phyloP scores from a whole-genome alignment of 2,329 filamentous ascomycete species.

The Dactylonectria estremocensis region DNA sequence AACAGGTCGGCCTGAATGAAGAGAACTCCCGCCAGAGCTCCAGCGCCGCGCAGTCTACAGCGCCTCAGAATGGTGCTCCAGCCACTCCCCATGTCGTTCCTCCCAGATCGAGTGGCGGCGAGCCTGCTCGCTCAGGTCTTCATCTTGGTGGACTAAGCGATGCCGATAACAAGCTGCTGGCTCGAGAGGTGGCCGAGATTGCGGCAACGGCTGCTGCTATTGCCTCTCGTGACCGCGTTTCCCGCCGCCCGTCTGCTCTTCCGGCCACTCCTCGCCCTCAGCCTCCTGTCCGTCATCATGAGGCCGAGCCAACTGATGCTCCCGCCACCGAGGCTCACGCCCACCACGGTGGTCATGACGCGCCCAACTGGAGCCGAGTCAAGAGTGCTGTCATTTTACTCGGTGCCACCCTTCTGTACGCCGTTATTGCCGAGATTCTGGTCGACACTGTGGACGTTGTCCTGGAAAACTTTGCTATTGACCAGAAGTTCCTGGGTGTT shows the following conservation, averaged over 20 bases:
- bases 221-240: slow-evolving; percentile 79
- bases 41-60: slow-evolving; percentile 49
- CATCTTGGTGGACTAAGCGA: slow-evolving; percentile 81
- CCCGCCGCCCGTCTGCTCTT: slow-evolving; percentile 57
- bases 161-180: slow-evolving; percentile 84
- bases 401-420: slow-evolving; percentile 90
- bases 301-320: slow-evolving; percentile 45
- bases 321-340: slow-evolving; percentile 55
- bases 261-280: slow-evolving; percentile 47
- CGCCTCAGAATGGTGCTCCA: slow-evolving; percentile 59
- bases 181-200: slow-evolving; percentile 92
- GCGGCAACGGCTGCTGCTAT: slow-evolving; percentile 92
- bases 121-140: slow-evolving; percentile 60
- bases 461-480: slow-evolving; percentile 88
- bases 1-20: slow-evolving; percentile 81
- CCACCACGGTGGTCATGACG: slow-evolving; percentile 87
- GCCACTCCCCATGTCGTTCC: slow-evolving; percentile 82
- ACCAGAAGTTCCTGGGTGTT: slow-evolving; percentile 97
- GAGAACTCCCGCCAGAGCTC: slow-evolving; percentile 60
- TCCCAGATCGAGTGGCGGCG: slow-evolving; percentile 71
- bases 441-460: slow-evolving; percentile 99
- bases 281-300: slow-evolving; percentile 53
- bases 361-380: slow-evolving; percentile 95
- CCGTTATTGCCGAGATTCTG: slow-evolving; percentile 96
- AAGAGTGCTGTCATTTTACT: slow-evolving; percentile 94